Conservation (phyloP, 2,329 filamentous ascomycete genomes). For the Sordariomycetes sp. region DNA sequence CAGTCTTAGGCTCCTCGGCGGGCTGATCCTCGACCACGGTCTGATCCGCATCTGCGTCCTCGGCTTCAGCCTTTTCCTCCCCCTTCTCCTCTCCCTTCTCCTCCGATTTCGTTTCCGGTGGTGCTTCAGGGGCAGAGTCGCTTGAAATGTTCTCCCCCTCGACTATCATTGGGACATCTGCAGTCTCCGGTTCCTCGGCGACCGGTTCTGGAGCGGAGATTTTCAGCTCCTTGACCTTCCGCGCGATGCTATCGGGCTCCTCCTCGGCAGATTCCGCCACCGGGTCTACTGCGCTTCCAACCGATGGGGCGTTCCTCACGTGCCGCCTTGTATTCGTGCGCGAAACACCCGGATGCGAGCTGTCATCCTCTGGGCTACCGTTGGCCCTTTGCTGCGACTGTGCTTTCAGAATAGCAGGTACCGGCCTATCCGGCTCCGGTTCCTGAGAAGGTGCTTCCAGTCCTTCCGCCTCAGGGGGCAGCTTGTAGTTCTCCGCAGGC, state of each 20-base stretch:
- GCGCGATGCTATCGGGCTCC: conserved; percentile 38
- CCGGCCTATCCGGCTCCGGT: conserved; percentile 29
- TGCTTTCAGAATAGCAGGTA: conserved; percentile 26
- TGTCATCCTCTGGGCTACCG: conserved; percentile 20
- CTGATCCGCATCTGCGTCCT: conserved; percentile 12
- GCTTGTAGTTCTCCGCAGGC: conserved; percentile 89
- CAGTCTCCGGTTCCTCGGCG: conserved; percentile 24
- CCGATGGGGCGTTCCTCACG: conserved; percentile 69
- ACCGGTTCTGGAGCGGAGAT: conserved; percentile 47
- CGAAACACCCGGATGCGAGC: conserved; percentile 43
- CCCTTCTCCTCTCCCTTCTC: conserved; percentile 6
- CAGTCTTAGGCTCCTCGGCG: conserved; percentile 10
- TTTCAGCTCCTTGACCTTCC: conserved; percentile 35
- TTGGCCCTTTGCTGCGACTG: conserved; percentile 7
- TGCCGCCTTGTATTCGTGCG: conserved; percentile 72
- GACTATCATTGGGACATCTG: conserved; percentile 31
- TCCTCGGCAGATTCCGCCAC: conserved; percentile 81
- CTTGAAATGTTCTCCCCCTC: no score
- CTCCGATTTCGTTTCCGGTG: no score
- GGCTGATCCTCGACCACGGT: conserved; percentile 11
- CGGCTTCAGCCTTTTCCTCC: conserved; percentile 4
- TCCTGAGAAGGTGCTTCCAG: conserved; percentile 43
- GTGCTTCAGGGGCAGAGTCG: no score
- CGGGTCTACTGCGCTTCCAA: conserved; percentile 68
- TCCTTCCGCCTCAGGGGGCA: conserved; percentile 87